Conservation (phyloP, 805 yeast genomes). For the Metschnikowia hibisci region DNA sequence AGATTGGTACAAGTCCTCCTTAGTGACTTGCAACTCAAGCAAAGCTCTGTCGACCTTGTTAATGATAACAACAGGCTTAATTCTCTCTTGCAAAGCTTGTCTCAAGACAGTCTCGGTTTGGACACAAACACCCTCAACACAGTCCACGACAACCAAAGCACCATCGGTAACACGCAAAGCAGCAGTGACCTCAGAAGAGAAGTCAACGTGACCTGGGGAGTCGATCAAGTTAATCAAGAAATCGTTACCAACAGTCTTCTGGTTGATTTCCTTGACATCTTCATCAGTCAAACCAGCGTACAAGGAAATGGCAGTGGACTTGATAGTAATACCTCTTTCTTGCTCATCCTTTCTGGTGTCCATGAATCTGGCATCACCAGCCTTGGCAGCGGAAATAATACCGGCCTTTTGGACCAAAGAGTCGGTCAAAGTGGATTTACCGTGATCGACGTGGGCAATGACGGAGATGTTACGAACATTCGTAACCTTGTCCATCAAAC, state of each 20-base stretch:
- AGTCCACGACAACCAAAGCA: conserved; percentile 98
- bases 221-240: conserved; percentile 97
- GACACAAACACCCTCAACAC: conserved; percentile 99
- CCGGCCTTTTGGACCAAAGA: conserved; percentile 99
- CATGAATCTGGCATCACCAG: conserved; percentile 99
- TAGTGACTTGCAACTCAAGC: conserved; percentile 96
- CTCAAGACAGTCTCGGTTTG: conserved; percentile 99
- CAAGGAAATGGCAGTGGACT: conserved; percentile 97
- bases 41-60: conserved; percentile 99
- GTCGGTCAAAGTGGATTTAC: conserved; percentile 98
- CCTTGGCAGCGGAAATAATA: conserved; percentile 99
- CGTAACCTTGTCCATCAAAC: conserved; percentile 98
- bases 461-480: conserved; percentile 99
- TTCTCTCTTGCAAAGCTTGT: conserved; percentile 98
- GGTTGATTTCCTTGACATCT: conserved; percentile 84
- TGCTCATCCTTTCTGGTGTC: conserved; percentile 99
- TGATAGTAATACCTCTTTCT: conserved; percentile 99
- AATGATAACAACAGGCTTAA: conserved; percentile 96
- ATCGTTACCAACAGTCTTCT: conserved; percentile 87
- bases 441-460: conserved; percentile 99
- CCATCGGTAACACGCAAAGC: conserved; percentile 99
- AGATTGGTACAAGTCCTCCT: conserved; percentile 98
- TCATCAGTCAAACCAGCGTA: conserved; percentile 84
- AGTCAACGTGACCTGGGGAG: conserved; percentile 99
- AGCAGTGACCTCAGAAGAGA: conserved; percentile 99